phyloP scores from a whole-genome alignment of 768 basidiomycete species.

The Auricularia sp. region DNA sequence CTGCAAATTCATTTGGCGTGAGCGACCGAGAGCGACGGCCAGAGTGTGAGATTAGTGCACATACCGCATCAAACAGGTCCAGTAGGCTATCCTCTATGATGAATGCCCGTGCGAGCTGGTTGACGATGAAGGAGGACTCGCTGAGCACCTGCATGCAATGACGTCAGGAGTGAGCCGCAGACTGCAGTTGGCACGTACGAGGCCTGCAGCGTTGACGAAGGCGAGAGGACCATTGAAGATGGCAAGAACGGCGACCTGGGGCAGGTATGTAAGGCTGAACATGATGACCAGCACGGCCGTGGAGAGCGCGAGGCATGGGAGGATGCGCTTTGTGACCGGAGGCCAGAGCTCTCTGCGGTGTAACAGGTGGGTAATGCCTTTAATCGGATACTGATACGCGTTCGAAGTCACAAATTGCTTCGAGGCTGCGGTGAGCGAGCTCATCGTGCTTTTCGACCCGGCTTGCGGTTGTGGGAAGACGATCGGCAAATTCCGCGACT shows the following conservation, averaged over 20 bases:
- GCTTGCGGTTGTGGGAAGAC: neutral
- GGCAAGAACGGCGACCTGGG: slow-evolving; percentile 54
- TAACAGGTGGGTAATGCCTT: slow-evolving; percentile 12
- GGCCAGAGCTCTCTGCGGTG: slow-evolving; percentile 12
- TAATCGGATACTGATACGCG: slow-evolving; percentile 12
- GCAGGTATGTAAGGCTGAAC: slow-evolving; percentile 52
- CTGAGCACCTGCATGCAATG: slow-evolving; percentile 24
- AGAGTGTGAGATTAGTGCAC: slow-evolving; percentile 2
- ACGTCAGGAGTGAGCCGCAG: neutral
- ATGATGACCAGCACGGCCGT: slow-evolving; percentile 21
- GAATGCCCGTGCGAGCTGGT: slow-evolving; percentile 35
- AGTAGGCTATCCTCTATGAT: slow-evolving; percentile 32
- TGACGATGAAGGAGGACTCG: slow-evolving; percentile 31
- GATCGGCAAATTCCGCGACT: neutral
- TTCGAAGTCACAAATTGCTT: slow-evolving; percentile 8
- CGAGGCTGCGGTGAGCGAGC: slow-evolving; percentile 1
- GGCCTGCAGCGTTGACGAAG: slow-evolving; percentile 40
- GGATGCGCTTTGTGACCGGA: slow-evolving; percentile 8
- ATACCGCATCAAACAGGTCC: slow-evolving; percentile 38
- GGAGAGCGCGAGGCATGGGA: slow-evolving; percentile 9
- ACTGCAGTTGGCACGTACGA: slow-evolving; percentile 11
- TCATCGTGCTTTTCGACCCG: neutral
- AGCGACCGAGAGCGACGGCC: neutral
- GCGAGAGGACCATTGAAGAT: slow-evolving; percentile 56
- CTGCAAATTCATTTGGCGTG: neutral